Base-by-base conservation (phyloP, 2,329 filamentous ascomycete genomes). In the Diaporthe australafricana region DNA sequence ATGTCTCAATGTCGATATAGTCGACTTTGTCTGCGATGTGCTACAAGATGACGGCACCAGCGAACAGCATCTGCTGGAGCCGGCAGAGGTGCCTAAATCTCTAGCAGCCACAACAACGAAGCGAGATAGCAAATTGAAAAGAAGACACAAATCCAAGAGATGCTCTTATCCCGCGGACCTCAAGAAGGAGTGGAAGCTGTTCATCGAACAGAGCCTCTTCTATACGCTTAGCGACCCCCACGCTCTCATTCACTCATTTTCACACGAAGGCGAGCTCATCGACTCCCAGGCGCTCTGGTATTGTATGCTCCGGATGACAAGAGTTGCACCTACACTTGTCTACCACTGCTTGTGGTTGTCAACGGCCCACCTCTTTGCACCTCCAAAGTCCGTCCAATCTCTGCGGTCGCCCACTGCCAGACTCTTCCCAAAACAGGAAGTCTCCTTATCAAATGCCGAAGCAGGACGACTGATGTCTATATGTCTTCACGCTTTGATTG, bases 331-430 rank as follows among this genome's bases (percentile, higher is more conserved):
- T 5, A 88, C 83, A 57, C 78, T 92, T 25, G 89, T 92, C 2
- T 87, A 91, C 66, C 88, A 92, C 77, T 90, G 89, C 75, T 82
- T 93, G 6, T 93, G 91, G 91, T 83, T 89, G 74, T 88, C 89
- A 7, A 84, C 90, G 1, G 87, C 85, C 9, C 84, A 84, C 57
- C 81, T 92, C 5, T 92, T 92, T 75, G 81, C 84, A n/a, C 85
- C 88, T 1, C 88, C 89, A 1, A 82, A 83, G 70, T 75, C 81
- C 7, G 75, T 88, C 0, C 84, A 84, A 70, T 79, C 81, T 12
- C 78, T 82, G 55, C 81, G 80, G 11, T 83, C 83, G 22, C 79
- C 83, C 0, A 81, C 80, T 3, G 78, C 78, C 25, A 83, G 80
- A 70, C 76, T 83, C 5, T 83, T 83, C 32, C 80, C 80, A 5